phyloP scores from a whole-genome alignment of 2,329 filamentous ascomycete genomes.

The Aspergillus floridensis region DNA sequence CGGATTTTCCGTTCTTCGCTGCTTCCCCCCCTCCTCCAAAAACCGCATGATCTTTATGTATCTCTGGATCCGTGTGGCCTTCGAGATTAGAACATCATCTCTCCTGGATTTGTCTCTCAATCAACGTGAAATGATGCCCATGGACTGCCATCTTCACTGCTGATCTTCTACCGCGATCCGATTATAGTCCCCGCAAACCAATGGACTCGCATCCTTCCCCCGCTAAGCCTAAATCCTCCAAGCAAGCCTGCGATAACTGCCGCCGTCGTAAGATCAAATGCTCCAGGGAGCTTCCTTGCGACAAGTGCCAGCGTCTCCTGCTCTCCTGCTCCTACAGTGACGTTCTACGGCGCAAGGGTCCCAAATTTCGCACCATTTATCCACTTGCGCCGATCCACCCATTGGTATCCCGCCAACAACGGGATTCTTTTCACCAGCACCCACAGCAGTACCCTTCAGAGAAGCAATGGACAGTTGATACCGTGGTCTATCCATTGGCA shows the following conservation, averaged over 20 bases:
- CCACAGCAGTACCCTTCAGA: conserved; percentile 17
- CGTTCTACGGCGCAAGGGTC: conserved; percentile 39
- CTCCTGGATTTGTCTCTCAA: not conserved
- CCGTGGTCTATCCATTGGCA: conserved; percentile 19
- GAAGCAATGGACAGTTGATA: conserved; percentile 21
- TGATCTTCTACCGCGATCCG: not conserved
- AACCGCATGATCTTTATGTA: not conserved
- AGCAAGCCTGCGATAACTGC: conserved; percentile 44
- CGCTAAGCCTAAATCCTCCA: conserved; percentile 24
- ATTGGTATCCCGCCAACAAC: conserved; percentile 21
- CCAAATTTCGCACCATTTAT: conserved; percentile 40
- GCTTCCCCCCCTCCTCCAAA: not conserved
- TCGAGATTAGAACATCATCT: not conserved
- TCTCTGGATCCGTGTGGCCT: not conserved
- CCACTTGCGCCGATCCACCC: conserved; percentile 38
- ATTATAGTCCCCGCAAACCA: not conserved
- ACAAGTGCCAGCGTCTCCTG: conserved; percentile 39
- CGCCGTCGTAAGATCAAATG: conserved; percentile 46
- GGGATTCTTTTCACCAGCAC: conserved; percentile 15
- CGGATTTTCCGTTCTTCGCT: conserved; percentile 13
- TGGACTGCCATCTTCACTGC: not conserved
- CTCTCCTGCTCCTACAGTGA: conserved; percentile 42
- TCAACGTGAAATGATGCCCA: conserved; percentile 6
- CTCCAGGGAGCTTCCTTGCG: conserved; percentile 40
- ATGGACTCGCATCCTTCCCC: conserved; percentile 24